Evolutionary conservation across 768 basidiomycete genomes (phyloP), one percentile per base, ranked within the genome.

Genomic region (Pleurotus citrinopileatus): DNA sequence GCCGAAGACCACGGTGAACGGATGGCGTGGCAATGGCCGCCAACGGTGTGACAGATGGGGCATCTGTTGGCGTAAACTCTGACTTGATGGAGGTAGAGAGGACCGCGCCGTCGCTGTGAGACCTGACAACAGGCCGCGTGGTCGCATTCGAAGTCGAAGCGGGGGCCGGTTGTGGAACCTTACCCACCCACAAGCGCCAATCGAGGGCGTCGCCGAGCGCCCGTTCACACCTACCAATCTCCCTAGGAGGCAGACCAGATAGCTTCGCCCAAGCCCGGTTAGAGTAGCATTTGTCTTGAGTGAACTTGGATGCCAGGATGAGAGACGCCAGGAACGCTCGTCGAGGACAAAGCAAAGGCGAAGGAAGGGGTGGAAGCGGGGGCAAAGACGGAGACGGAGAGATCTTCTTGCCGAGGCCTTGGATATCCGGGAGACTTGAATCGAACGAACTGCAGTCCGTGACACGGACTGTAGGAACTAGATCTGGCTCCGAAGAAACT

Each of bases 221-320:
- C 20, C 90, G 83, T 69, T 98, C 95, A 64, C 92, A 94, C 15
- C 84, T 81, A 34, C 91, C 86, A 48, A 98, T 89, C 73, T 98
- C 94, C 37, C 84, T 73, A 3, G 91, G 84, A 0, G 87, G 83
- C 2, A 98, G 78, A 15, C 94, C 93, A n/a, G 89, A 90, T 4
- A 98, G 79, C 63, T 94, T 94, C 1, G 91, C 89, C 95, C 95
- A 97, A 15, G 94, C 94, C 23, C 85, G 83, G 66, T 97, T 96
- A 12, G 91, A 94, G 62, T 95, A 97, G 38, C 90, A 92, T 47
- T 91, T 86, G 63, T 98, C 94, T 72, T 95, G 93, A 57, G 89
- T 84, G 65, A 95, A 95, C 62, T 98, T 98, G 13, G 89, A 88
- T 0, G 94, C 95, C 48, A 93, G 77, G 53, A 98, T 92, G 37